Base-by-base conservation (phyloP, 2,329 filamentous ascomycete genomes). In the Colletotrichum plurivorum region DNA sequence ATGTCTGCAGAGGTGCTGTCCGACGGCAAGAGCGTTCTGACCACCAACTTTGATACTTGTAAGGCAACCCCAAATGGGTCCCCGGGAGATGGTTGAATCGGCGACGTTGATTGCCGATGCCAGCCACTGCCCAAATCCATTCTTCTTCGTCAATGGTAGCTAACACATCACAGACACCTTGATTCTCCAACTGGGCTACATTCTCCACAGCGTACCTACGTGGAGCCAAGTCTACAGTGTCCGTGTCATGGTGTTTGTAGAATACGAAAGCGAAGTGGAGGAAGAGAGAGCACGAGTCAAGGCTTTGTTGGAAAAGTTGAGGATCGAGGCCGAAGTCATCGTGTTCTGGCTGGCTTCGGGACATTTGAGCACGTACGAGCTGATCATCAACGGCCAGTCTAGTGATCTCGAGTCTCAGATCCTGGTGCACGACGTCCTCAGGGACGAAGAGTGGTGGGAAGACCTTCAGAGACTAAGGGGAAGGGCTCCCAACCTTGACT, bases 21-120 rank as follows among this genome's bases (percentile, higher is more conserved):
- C 1, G 90, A 92, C 71, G 87, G 86, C 1, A 88, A 89, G 75
- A 90, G 86, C 71, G 85, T 96, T 6, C 79, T 95, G 63, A 97
- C 94, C 0, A 96, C 93, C 0, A 97, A 97, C 73, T 97, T 97
- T 77, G 94, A 97, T 78, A 97, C 94, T 0, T 97, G 94, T 86
- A 89, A 80, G 88, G 79, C 13, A 9, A 18, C 41, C 41, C 41
- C 16, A 15, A 43, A 15, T 5, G 5, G 5, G 41, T n/a, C 41
- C 41, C 15, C 41, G 4, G 41, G 31, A 36, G 31, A 10, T 25
- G 22, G 22, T 5, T 10, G 31, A 36, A 36, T 10, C 2, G 31
- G 31, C 10, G 31, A 36, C 31, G 8, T 36, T 36, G 31, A 9
- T 36, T 36, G 31, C 10, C 8, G 31, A 8, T 13, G 2, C 2